Evolutionary conservation across 1,284 basidiomycete genomes (phyloP), one percentile per base, ranked within the genome.

Genomic region (Trichosporon coremiiforme): DNA sequence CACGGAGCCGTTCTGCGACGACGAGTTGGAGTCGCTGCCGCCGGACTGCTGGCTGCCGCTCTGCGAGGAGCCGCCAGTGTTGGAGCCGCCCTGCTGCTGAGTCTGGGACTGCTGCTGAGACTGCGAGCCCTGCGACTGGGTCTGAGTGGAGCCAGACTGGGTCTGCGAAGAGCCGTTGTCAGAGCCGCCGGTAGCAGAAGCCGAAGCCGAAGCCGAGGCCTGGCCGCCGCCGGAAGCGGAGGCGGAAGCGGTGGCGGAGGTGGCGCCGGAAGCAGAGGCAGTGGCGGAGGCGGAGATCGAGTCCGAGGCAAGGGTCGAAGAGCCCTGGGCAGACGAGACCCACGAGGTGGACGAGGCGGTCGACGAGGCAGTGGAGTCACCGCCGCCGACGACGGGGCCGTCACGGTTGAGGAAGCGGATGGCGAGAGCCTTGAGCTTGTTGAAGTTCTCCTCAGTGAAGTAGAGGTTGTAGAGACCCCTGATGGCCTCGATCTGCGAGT

Each of bases 381-480:
- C 29, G n/a, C 57, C 57, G 57, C 57, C 57, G 31, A n/a, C 57
- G 31, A n/a, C 2, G 57, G 17, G 57, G 31, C 29, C 31, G 31
- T 33, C 31, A 9, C 57, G 17, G 29, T 62, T 33, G 6, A 62
- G 57, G 57, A 62, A 33, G 57, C 57, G 57, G 57, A 62, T 31
- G 29, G 31, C 31, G 17, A 62, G 31, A 31, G 5, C n/a, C 57
- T 33, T 62, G 29, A 33, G 15, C 29, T 33, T 31, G 57, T 33
- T n/a, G 57, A 62, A 62, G 57, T 62, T 62, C 57, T 62, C 57
- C 57, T 62, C 57, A 5, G 57, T 62, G 57, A 62, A 62, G 57
- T 62, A 62, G 57, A 33, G 29, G 29, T 33, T 62, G 31, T 35
- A 33, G 17, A 62, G 29, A 22, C 31, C 22, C 31, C n/a, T 33